Conservation (phyloP, 2,329 filamentous ascomycete species). For the Colletotrichum costaricense region DNA sequence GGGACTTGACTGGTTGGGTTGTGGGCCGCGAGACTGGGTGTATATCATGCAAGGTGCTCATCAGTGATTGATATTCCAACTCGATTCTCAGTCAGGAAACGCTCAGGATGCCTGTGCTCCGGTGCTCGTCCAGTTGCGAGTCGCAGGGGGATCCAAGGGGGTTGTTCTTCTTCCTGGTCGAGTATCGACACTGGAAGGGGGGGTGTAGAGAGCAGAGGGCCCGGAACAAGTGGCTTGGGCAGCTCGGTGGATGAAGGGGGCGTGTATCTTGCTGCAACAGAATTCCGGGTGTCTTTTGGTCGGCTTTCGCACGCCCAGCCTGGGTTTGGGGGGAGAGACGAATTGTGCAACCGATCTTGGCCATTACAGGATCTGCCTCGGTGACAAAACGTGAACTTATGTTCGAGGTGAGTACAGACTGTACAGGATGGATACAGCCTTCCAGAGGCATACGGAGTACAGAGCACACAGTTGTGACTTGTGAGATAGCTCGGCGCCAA, state of each 20-base stretch:
- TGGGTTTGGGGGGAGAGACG: conserved; percentile 17
- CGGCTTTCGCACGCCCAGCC: conserved; percentile 19
- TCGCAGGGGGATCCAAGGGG: conserved; percentile 28
- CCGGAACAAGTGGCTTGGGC: conserved; percentile 34
- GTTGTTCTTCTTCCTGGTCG: conserved; percentile 10
- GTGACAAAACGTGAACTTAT: not conserved
- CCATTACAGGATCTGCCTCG: conserved; percentile 15
- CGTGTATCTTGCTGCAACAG: conserved; percentile 15
- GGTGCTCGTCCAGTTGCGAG: conserved; percentile 31
- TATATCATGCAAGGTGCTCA: conserved; percentile 39
- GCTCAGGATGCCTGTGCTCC: conserved; percentile 34
- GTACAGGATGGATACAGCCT: not conserved
- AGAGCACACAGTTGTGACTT: not conserved
- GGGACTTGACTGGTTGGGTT: conserved; percentile 32
- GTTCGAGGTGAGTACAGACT: not conserved
- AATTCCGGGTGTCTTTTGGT: conserved; percentile 4
- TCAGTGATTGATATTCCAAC: conserved; percentile 33
- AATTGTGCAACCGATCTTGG: conserved; percentile 26
- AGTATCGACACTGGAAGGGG: conserved; percentile 1
- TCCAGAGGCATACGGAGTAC: not conserved
- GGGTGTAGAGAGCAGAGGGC: conserved; percentile 26
- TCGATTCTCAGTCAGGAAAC: conserved; percentile 32
- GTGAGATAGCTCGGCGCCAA: not conserved
- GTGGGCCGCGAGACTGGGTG: conserved; percentile 35
- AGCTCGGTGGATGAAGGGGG: conserved; percentile 22